Evolutionary conservation across 257 asterid genomes (phyloP).

Genomic region (Echium plantagineum): DNA sequence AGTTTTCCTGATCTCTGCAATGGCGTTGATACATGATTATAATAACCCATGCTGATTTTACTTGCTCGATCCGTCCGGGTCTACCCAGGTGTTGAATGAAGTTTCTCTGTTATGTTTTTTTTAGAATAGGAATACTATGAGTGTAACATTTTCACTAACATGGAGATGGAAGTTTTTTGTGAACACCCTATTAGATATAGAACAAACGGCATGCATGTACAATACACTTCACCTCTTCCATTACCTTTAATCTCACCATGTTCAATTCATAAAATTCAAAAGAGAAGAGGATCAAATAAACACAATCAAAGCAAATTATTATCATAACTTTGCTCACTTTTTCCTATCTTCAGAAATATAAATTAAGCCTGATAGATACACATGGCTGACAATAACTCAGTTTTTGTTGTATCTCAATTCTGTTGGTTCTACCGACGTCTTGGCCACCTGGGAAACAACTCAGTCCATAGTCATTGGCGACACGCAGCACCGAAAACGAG

Average conservation of each 20-base stretch:
- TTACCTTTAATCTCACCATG: slow-evolving; percentile 38
- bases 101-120: no score
- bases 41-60: no score
- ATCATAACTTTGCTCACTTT: slow-evolving; percentile 25
- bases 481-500: slow-evolving; percentile 98
- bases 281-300: slow-evolving; percentile 23
- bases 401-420: slow-evolving; percentile 22
- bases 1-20: no score
- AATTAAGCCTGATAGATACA: slow-evolving; percentile 53
- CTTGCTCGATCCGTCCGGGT: no score
- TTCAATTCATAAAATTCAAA: slow-evolving; percentile 29
- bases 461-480: slow-evolving; percentile 82
- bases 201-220: slow-evolving; percentile 18
- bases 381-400: slow-evolving; percentile 25
- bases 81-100: no score
- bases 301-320: slow-evolving; percentile 42
- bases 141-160: no score
- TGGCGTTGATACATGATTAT: no score
- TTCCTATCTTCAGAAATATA: slow-evolving; percentile 45
- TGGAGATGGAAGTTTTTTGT: no score
- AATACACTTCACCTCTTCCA: slow-evolving; percentile 36
- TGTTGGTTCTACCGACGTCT: slow-evolving; percentile 14
- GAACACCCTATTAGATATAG: slow-evolving; percentile 3
- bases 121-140: no score
- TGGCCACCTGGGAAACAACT: no score